Percentiles rank a stretch among this genome's conserved stretches.
phyloP scores from a whole-genome alignment of 2,329 filamentous ascomycete species.

The Sordariomycetes sp. region DNA sequence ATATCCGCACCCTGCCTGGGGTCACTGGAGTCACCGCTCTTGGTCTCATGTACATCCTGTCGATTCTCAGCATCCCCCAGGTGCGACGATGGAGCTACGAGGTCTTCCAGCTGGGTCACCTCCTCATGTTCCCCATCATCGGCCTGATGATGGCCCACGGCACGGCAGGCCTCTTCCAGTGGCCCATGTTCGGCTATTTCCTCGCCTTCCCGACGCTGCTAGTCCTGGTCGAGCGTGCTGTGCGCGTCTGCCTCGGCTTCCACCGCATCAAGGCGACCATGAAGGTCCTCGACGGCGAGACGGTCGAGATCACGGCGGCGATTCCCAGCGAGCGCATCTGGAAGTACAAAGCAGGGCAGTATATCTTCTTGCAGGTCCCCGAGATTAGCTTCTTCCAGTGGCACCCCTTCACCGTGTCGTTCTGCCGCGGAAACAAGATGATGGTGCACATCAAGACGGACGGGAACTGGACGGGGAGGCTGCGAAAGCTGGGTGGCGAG shows the following conservation, averaged over 20 bases:
- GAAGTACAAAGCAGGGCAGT: conserved; percentile 46
- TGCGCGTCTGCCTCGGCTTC: conserved; percentile 35
- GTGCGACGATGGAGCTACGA: conserved; percentile 42
- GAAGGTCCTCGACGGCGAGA: conserved; percentile 39
- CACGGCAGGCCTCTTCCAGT: conserved; percentile 35
- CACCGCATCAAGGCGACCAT: conserved; percentile 34
- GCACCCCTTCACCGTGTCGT: conserved; percentile 50
- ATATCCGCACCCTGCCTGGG: conserved; percentile 34
- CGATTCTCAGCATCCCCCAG: conserved; percentile 35
- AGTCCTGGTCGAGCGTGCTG: conserved; percentile 34
- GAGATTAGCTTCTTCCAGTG: conserved; percentile 42
- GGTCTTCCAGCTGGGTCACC: conserved; percentile 23
- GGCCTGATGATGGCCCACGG: conserved; percentile 45
- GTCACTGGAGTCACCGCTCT: conserved; percentile 38
- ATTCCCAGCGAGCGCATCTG: conserved; percentile 37
- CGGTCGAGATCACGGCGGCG: conserved; percentile 34
- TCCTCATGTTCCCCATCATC: conserved; percentile 45
- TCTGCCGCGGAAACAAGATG: conserved; percentile 38
- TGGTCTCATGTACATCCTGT: conserved; percentile 36
- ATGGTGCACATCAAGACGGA: conserved; percentile 48
- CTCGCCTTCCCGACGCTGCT: conserved; percentile 20
- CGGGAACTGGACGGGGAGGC: conserved; percentile 41
- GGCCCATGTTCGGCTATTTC: conserved; percentile 46
- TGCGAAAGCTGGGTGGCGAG: conserved; percentile 29
- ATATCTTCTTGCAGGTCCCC: conserved; percentile 45